Base-by-base conservation (phyloP, 805 yeast genomes). In the Citeromyces matritensis region DNA sequence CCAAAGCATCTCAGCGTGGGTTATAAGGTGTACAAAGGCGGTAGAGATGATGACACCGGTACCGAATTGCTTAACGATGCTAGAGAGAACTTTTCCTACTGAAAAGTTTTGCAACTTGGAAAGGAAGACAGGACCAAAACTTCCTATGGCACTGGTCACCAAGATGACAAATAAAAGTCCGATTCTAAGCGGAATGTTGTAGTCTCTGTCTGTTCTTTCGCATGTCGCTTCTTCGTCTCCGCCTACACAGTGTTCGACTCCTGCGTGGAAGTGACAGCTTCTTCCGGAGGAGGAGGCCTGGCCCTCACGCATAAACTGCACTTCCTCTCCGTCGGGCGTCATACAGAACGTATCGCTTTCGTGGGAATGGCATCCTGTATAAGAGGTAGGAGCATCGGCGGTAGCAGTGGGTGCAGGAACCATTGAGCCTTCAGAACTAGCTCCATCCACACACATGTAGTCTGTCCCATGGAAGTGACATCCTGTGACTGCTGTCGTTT, bases 41-140 rank as follows among this genome's bases (percentile, higher is more conserved):
- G 88, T 78, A 7, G 86, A 78, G 3, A 78, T 58, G 41, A 78
- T 78, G 30, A 78, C 86, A 32, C 88, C 88, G 4, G 83, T 65
- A 42, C 88, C 88, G 42, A 76, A 76, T 10, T 25, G 27, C 8
- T n/a, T 25, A 15, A 25, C 12, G 8, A 14, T 15, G 3, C 15
- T 25, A 10, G 14, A 25, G 13, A 25, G 12, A 14, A 25, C 10
- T 7, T 15, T 15, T 2, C 8, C 14, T 15, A 25, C 7, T 9
- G 15, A 13, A 15, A 10, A 25, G 14, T 25, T 25, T 25, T 13
- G 13, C 15, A 25, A 25, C 9, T n/a, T 25, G 6, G 12, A 13
- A 2, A 15, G 12, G 10, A 25, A 10, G 6, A 25, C 14, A 10
- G 27, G 27, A n/a, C 12, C 15, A 15, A 13, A 25, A 15, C 12